A percentile compares a stretch with the other conserved stretches of the same genome.
phyloP scores from a whole-genome alignment of 768 basidiomycete genomes.

The Lentinula aciculospora region DNA sequence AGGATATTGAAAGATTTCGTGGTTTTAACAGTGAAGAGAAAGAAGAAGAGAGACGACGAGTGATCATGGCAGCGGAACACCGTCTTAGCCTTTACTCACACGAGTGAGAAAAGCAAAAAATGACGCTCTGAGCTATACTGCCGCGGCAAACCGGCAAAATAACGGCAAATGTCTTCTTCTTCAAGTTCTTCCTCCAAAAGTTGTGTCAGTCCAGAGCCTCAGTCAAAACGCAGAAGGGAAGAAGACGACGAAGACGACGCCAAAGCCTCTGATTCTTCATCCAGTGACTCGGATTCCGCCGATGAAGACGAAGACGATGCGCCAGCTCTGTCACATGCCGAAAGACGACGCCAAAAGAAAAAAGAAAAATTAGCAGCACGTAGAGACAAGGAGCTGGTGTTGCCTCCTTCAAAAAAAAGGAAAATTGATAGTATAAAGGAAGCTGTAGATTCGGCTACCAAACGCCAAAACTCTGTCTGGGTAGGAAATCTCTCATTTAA shows the following conservation, averaged over 20 bases:
- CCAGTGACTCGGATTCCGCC: slow-evolving; percentile 19
- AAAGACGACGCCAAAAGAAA: slow-evolving; percentile 59
- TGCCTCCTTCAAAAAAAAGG: not conserved
- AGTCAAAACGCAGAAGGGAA: slow-evolving; percentile 26
- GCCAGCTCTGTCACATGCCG: slow-evolving; percentile 70
- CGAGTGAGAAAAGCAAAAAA: not conserved
- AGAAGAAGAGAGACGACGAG: not conserved
- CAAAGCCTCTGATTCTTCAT: not conserved
- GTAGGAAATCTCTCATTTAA: slow-evolving; percentile 71
- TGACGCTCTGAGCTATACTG: not conserved
- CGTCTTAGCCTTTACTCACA: not conserved
- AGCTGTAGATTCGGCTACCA: not conserved
- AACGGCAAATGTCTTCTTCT: slow-evolving; percentile 11
- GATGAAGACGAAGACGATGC: slow-evolving; percentile 21
- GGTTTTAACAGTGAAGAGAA: not conserved
- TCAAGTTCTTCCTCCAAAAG: slow-evolving; percentile 24
- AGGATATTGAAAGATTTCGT: not conserved
- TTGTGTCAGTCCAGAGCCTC: slow-evolving; percentile 19
- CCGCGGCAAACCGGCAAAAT: not conserved
- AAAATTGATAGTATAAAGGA: not conserved
- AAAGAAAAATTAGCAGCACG: slow-evolving; percentile 24
- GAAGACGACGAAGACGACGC: not conserved
- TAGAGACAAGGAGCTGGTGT: slow-evolving; percentile 16
- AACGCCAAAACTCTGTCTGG: slow-evolving; percentile 39
- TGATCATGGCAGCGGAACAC: not conserved